phyloP scores from a whole-genome alignment of 768 basidiomycete genomes.

The Suillus spraguei region DNA sequence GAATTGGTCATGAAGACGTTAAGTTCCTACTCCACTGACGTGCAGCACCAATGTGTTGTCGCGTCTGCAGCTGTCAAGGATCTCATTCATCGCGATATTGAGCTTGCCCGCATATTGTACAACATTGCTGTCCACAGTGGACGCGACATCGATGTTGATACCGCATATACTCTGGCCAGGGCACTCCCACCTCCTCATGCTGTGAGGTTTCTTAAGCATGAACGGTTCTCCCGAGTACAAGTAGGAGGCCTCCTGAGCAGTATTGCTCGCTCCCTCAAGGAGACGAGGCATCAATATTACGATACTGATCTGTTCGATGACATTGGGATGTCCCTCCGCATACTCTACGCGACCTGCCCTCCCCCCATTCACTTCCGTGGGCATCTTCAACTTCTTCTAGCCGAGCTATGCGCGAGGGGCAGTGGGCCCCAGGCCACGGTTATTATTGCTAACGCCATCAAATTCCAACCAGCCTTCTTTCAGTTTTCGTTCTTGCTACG shows the following conservation, averaged over 20 bases:
- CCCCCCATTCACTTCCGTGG: slow-evolving; percentile 45
- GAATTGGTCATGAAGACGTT: slow-evolving; percentile 35
- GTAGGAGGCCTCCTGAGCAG: slow-evolving; percentile 40
- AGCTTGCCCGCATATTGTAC: slow-evolving; percentile 38
- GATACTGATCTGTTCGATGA: slow-evolving; percentile 32
- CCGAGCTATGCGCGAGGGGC: slow-evolving; percentile 39
- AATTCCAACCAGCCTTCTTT: slow-evolving; percentile 40
- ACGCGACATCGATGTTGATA: slow-evolving; percentile 25
- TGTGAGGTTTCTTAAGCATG: slow-evolving; percentile 36
- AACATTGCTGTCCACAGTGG: slow-evolving; percentile 27
- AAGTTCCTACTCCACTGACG: slow-evolving; percentile 23
- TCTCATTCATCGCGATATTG: slow-evolving; percentile 31
- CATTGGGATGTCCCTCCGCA: slow-evolving; percentile 38
- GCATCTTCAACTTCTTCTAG: slow-evolving; percentile 47
- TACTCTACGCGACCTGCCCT: slow-evolving; percentile 36
- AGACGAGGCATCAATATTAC: slow-evolving; percentile 33
- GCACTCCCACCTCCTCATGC: slow-evolving; percentile 28
- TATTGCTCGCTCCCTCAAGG: slow-evolving; percentile 41
- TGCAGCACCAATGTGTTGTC: slow-evolving; percentile 30
- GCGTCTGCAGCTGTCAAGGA: slow-evolving; percentile 22
- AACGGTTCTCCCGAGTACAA: slow-evolving; percentile 32
- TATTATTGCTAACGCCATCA: slow-evolving; percentile 43
- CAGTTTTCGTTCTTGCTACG: slow-evolving; percentile 40
- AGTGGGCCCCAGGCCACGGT: slow-evolving; percentile 39
- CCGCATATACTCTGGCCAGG: slow-evolving; percentile 34